Conservation (phyloP, 2,329 filamentous ascomycete species). For the Zalaria sp. region DNA sequence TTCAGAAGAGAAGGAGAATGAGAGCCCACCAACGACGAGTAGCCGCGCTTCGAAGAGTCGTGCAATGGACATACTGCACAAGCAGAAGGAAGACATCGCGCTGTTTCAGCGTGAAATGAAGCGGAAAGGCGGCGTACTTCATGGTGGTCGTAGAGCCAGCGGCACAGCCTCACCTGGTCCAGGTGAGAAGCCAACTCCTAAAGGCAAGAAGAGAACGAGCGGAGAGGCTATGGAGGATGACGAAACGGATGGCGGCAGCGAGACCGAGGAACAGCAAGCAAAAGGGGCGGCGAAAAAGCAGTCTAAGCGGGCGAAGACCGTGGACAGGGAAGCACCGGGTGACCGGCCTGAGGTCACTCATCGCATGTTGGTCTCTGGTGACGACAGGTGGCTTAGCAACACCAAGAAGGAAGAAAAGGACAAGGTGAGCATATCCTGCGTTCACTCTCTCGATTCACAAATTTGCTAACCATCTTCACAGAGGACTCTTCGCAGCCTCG, state of each 20-base stretch:
- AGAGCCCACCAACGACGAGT: slow-evolving; percentile 57
- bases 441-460: background rate
- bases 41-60: slow-evolving; percentile 73
- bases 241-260: slow-evolving; percentile 26
- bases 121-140: slow-evolving; percentile 52
- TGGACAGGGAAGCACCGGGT: background rate
- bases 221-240: slow-evolving; percentile 23
- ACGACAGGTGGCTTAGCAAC: slow-evolving; percentile 66
- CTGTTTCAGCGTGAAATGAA: slow-evolving; percentile 91
- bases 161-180: slow-evolving; percentile 22
- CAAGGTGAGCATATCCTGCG: slow-evolving; percentile 43
- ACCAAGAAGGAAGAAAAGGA: slow-evolving; percentile 64
- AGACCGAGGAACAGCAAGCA: slow-evolving; percentile 25
- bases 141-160: slow-evolving; percentile 37
- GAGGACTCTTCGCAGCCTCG: slow-evolving; percentile 70
- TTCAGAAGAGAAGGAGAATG: slow-evolving; percentile 58
- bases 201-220: slow-evolving; percentile 20
- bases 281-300: slow-evolving; percentile 28
- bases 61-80: slow-evolving; percentile 63
- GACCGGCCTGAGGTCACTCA: slow-evolving; percentile 50
- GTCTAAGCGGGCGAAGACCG: slow-evolving; percentile 35
- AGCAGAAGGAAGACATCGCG: slow-evolving; percentile 69
- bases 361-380: slow-evolving; percentile 71
- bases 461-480: slow-evolving; percentile 20
- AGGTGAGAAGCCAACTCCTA: slow-evolving; percentile 1